These are phyloP conservation scores for Colletotrichum sp. DNA, from an alignment of 2,329 filamentous ascomycete species.

Conservation along the genomic window DNA sequence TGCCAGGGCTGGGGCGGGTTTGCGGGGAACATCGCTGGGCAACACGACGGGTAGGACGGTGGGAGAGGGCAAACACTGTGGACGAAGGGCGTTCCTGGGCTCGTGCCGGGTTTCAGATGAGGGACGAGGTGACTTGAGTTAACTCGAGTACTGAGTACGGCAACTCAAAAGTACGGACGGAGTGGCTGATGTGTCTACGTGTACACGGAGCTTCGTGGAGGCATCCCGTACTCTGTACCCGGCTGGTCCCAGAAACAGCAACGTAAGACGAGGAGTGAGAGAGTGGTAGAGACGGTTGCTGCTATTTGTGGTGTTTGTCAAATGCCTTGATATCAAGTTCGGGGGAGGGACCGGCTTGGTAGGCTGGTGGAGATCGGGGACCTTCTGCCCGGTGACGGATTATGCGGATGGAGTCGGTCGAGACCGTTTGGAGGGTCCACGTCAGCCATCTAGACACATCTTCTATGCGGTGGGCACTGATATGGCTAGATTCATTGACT, in stretches of 20 bases:
- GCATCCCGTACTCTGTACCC: neutral
- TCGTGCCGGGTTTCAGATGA: conserved; percentile 17
- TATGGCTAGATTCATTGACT: neutral
- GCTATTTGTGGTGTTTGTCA: conserved; percentile 5
- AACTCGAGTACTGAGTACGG: neutral
- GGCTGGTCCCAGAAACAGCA: neutral
- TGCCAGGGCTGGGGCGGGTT: neutral
- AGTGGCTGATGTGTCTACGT: conserved; percentile 10
- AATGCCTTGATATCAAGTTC: neutral
- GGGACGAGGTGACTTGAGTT: neutral
- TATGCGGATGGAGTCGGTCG: conserved; percentile 8
- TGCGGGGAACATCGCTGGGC: conserved; percentile 17
- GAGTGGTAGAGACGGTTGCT: neutral
- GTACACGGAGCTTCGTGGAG: neutral
- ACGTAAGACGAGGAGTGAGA: neutral
- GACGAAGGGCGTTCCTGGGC: neutral
- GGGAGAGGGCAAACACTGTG: neutral
- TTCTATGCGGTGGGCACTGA: neutral
- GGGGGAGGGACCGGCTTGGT: neutral
- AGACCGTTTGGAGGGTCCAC: conserved; percentile 2
- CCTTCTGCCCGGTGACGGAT: neutral
- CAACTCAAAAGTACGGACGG: conserved; percentile 2
- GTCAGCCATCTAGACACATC: neutral
- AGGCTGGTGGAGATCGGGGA: neutral
- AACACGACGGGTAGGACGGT: neutral